A percentile compares a stretch with the other conserved stretches of the same genome.
phyloP scores from a whole-genome alignment of 2,329 filamentous ascomycete genomes.

The Colletotrichum sp. region DNA sequence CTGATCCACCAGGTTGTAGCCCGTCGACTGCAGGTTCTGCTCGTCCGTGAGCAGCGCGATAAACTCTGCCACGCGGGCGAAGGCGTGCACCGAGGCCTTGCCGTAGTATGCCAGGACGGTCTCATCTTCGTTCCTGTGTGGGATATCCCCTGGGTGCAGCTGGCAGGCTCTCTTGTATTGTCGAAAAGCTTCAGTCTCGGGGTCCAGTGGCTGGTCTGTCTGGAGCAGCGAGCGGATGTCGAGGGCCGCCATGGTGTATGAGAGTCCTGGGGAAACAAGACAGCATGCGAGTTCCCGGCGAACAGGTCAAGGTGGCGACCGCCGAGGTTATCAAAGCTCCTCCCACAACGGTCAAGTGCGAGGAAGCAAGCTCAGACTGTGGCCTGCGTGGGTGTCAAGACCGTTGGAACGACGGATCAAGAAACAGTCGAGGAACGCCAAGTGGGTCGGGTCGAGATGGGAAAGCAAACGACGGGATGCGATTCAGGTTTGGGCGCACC shows the following conservation, averaged over 20 bases:
- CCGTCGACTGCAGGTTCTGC: conserved; percentile 6
- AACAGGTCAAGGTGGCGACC: not conserved
- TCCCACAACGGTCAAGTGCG: not conserved
- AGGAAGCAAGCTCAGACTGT: not conserved
- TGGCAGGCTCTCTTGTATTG: not conserved
- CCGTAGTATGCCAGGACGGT: not conserved
- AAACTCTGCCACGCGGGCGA: not conserved
- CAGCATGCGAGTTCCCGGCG: not conserved
- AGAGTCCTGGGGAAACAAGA: not conserved
- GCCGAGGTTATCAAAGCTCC: not conserved
- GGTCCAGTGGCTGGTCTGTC: not conserved
- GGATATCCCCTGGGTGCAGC: not conserved
- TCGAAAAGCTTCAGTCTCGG: not conserved
- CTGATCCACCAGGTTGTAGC: conserved; percentile 10
- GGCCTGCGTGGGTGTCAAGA: not conserved
- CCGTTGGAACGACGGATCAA: not conserved
- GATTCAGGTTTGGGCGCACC: not conserved
- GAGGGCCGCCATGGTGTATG: not conserved
- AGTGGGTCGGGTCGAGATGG: conserved; percentile 9
- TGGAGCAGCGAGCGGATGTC: conserved; percentile 7
- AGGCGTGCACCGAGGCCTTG: not conserved
- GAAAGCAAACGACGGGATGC: not conserved
- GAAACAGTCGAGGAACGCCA: not conserved
- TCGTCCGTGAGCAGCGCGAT: not conserved
- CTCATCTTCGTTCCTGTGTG: not conserved